Percentiles rank a stretch among this genome's conserved stretches.
These are phyloP conservation scores for Spatholobus suberectus DNA, from an alignment of 306 rosid genomes.

Conservation along the genomic window DNA sequence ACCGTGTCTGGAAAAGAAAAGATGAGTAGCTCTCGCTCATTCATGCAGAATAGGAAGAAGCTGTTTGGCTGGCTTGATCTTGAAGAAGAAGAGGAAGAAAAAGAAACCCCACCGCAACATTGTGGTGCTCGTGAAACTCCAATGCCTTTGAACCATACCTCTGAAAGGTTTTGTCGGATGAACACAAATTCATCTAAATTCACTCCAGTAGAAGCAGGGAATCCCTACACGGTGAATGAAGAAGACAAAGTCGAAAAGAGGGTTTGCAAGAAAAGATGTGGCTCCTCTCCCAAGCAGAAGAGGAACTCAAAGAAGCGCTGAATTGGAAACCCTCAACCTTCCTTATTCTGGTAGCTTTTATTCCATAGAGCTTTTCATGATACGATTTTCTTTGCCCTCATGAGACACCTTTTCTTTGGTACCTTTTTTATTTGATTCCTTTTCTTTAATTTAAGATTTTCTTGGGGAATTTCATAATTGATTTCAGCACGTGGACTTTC, in stretches of 20 bases:
- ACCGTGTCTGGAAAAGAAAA: too few relatives aligned
- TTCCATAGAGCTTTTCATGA: neutral
- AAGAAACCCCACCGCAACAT: neutral
- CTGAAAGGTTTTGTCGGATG: neutral
- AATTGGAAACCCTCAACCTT: neutral
- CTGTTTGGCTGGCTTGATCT: neutral
- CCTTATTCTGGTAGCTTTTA: neutral
- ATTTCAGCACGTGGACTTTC: too few relatives aligned
- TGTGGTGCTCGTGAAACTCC: neutral
- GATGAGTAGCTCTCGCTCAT: too few relatives aligned
- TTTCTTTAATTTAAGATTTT: neutral
- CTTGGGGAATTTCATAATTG: too few relatives aligned
- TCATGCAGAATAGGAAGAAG: too few relatives aligned
- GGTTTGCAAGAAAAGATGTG: neutral
- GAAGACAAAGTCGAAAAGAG: neutral
- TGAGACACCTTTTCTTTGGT: neutral
- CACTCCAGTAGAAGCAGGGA: neutral
- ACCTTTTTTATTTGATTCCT: neutral
- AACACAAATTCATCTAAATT: neutral
- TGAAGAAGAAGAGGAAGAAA: too few relatives aligned
- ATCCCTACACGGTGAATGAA: neutral
- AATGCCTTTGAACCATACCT: neutral
- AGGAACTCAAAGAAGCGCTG: neutral
- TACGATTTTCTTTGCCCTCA: neutral
- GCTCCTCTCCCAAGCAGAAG: neutral